phyloP scores from a whole-genome alignment of 2,329 filamentous ascomycete species.

The Keithomyces neogunnii region DNA sequence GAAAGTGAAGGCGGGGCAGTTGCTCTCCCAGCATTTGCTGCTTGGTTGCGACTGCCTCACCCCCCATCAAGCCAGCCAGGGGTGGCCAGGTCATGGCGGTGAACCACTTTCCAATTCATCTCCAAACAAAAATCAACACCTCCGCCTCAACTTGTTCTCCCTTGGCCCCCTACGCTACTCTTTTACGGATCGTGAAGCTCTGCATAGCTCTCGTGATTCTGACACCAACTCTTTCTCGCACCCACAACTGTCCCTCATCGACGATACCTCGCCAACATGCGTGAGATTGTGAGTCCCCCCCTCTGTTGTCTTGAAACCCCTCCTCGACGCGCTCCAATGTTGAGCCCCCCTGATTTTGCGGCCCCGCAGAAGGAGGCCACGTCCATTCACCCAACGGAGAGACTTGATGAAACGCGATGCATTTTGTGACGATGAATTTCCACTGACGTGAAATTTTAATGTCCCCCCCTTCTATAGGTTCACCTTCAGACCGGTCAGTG shows the following conservation, averaged over 20 bases:
- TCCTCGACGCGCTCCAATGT: constrained; percentile 31
- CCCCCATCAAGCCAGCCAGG: constrained; percentile 5
- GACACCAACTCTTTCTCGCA: constrained; percentile 9
- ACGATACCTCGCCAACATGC: constrained; percentile 42
- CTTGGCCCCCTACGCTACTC: constrained; percentile 17
- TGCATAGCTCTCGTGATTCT: constrained; percentile 23
- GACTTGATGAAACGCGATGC: background rate
- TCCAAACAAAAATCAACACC: constrained; percentile 18
- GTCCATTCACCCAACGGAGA: background rate
- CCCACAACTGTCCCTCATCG: constrained; percentile 14
- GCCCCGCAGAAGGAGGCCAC: constrained; percentile 21
- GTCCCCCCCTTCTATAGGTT: constrained; percentile 58
- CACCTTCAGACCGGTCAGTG: constrained; percentile 99
- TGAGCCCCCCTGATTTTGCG: constrained; percentile 27
- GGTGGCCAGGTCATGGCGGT: constrained; percentile 14
- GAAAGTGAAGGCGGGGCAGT: constrained; percentile 20
- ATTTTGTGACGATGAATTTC: constrained; percentile 15
- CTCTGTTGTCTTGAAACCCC: constrained; percentile 11
- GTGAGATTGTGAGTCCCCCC: constrained; percentile 55
- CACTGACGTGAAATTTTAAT: constrained; percentile 38
- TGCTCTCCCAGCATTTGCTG: background rate
- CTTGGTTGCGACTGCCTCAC: background rate
- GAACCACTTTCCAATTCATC: constrained; percentile 15
- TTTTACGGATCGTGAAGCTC: constrained; percentile 23
- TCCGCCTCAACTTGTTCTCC: constrained; percentile 12